Base-by-base conservation (phyloP, 202 grass and related monocot genomes). In the Dendrocalamus latiflorus region DNA sequence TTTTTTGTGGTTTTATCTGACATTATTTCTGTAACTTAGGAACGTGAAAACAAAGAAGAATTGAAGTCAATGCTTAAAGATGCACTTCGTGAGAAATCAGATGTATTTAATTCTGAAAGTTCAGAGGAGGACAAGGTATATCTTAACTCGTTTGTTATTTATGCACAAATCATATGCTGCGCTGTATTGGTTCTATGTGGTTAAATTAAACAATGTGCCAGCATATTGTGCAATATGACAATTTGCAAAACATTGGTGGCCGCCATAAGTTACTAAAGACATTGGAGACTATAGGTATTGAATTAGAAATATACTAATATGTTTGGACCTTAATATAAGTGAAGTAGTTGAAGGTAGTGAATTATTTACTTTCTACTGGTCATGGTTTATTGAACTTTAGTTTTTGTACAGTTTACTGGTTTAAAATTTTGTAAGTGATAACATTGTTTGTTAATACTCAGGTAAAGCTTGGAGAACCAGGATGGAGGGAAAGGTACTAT, bases 401-500 rank as follows among this genome's bases (percentile, higher is more conserved):
- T 36, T 60, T 45, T 63, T 63, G n/a, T 60, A 45, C 41, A 37
- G 17, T 36, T 48, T 72, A 43, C n/a, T 54, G 41, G 26, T 55
- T 80, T 38, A 64, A 54, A 76, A 49, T 51, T 51, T 62, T 8
- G 13, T 13, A 21, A 74, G 39, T 28, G 37, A 73, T 51, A 44
- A 59, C 44, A 49, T 78, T 78, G 2, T 79, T 85, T 82, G 17
- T 82, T 77, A 63, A 54, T 56, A 25, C 65, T 54, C 74, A 98
- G 95, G 89, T 98, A 38, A 98, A 95, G 86, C 87, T 98, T 62
- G 95, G 95, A 86, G 89, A 93, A 67, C 70, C 95, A 59, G 95
- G 95, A 89, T 98, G 95, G 95, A 95, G 87, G 86, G 89, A 98
- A 82, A 98, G 95, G 81, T 98, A 98, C 73, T 98, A 98, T 28